These are phyloP conservation scores for Babesia gibsoni DNA, from an alignment of 169 alveolate species.

Conservation along the genomic window DNA sequence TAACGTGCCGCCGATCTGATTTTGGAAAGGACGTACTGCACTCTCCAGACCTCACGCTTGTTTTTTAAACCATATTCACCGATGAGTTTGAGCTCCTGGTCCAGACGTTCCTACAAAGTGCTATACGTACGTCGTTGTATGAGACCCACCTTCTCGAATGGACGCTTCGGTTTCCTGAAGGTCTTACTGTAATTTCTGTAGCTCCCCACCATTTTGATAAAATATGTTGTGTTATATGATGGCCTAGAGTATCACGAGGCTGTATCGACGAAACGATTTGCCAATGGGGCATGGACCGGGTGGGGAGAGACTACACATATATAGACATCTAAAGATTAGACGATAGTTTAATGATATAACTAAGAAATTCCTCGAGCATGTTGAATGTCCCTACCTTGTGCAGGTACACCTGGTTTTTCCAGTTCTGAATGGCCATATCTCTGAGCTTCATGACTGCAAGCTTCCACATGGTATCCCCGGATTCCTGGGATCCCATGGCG, in stretches of 20 bases:
- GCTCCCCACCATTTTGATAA: constrained; percentile 76
- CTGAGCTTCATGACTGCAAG: constrained; percentile 48
- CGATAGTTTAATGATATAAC: constrained; percentile 20
- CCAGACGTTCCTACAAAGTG: constrained; percentile 86
- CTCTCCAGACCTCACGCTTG: constrained; percentile 99
- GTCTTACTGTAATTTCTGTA: constrained; percentile 87
- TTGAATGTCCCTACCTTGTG: background rate
- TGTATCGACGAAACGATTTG: background rate
- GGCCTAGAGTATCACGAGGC: background rate
- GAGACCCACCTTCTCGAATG: constrained; percentile 89
- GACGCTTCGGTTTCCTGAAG: constrained; percentile 92
- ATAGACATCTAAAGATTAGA: constrained; percentile 1
- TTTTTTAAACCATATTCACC: constrained; percentile 99
- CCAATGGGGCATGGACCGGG: constrained; percentile 35
- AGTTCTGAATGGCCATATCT: constrained; percentile 40
- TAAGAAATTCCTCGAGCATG: constrained; percentile 13
- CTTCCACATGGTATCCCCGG: constrained; percentile 58
- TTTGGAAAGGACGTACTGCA: constrained; percentile 95
- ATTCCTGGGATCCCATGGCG: constrained; percentile 23
- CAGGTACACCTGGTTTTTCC: constrained; percentile 51
- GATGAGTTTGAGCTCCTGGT: constrained; percentile 92
- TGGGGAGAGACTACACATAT: background rate
- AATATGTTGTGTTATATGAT: background rate
- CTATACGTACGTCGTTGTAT: background rate
- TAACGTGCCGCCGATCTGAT: constrained; percentile 99